Evolutionary conservation across 2,329 filamentous ascomycete species (phyloP), one percentile per base, ranked within the genome.

Genomic region (Scedosporium minutisporum): DNA sequence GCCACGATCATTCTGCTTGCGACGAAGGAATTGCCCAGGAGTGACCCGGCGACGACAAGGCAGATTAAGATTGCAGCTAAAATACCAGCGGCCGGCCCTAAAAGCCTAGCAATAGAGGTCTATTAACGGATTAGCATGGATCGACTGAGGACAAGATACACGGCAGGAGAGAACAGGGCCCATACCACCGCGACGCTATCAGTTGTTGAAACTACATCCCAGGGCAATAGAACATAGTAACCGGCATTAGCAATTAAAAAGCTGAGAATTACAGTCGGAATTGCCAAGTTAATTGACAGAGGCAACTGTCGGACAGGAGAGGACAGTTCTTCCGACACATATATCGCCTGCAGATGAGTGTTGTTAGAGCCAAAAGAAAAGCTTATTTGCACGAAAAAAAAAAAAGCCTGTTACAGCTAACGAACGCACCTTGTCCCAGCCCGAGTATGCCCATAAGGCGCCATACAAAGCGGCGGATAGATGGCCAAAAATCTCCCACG

Each of bases 151-250:
- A 14, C 29, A 18, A 4, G 14, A 38, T 23, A 33, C n/a, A 46
- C 3, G 23, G 25, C 6, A 38, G 33, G 9, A 2, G 5, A 38
- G 33, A 12, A 6, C 18, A 51, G 25, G 51, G 23, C 6, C 73
- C 80, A 71, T 73, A 86, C 83, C 60, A 87, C 84, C 3, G 85
- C 85, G 0, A 87, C 81, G 23, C 83, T 86, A 65, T 87, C 82
- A 0, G 81, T 86, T 0, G 77, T 80, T 0, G 83, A 82, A 2
- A 87, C 74, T 0, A 81, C 74, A 23, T 79, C 70, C 84, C 84
- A 87, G 0, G 85, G 83, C 0, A 88, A 75, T 2, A 87, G 73
- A 21, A 87, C 76, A 65, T 87, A 87, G 70, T 87, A 87, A 1
- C 83, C 79, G 0, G 84, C 75, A 65, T 87, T 88, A 1, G 84